phyloP scores from a whole-genome alignment of 306 rosid species.

The Dryas octopetala region DNA sequence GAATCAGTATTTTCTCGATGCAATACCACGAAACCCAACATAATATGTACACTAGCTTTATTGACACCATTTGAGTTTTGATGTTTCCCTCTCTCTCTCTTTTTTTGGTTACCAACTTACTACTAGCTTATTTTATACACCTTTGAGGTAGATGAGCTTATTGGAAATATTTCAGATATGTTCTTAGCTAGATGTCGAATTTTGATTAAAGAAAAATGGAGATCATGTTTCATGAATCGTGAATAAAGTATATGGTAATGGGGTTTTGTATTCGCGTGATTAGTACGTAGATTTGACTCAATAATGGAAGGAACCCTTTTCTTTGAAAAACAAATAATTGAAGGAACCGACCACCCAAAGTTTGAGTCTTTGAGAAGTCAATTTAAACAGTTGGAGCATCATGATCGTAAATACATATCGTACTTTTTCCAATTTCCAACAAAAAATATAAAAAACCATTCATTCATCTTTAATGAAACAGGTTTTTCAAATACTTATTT shows the following conservation, averaged over 20 bases:
- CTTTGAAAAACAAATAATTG: not conserved
- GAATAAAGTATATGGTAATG: not conserved
- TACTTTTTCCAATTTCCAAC: not conserved
- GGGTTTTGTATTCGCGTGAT: constrained; percentile 5
- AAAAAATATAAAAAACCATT: not conserved
- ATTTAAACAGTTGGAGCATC: not conserved
- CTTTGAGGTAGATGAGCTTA: too few species aligned
- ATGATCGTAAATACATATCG: not conserved
- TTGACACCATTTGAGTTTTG: not conserved
- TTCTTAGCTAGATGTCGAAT: not conserved
- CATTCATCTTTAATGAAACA: not conserved
- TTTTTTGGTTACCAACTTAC: too few species aligned
- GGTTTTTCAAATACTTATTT: too few species aligned
- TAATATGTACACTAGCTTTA: too few species aligned
- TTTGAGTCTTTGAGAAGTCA: not conserved
- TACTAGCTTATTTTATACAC: too few species aligned
- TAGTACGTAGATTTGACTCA: constrained; percentile 9
- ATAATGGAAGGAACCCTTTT: not conserved
- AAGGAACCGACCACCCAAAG: constrained; percentile 3
- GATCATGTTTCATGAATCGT: not conserved
- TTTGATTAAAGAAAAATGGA: constrained; percentile 6
- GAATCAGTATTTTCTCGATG: too few species aligned
- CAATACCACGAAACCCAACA: too few species aligned
- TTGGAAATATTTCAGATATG: not conserved
- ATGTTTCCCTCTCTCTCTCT: not conserved